Conservation (phyloP, 495 filamentous ascomycete species). For the Delitschia confertaspora region DNA sequence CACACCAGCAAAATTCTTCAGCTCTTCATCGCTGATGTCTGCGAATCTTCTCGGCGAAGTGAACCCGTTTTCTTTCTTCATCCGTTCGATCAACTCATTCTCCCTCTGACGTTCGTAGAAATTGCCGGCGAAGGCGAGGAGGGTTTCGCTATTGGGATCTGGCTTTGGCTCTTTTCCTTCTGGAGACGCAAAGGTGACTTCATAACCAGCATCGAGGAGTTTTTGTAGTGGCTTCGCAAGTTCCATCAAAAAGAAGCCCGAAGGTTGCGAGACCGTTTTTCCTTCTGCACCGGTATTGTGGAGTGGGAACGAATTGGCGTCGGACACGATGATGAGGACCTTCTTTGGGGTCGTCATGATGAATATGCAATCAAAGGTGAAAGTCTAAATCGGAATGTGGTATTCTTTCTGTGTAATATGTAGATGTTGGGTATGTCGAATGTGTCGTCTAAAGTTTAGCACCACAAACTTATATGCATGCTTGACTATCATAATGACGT, state of each 20-base stretch:
- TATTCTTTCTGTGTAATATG: too few relatives aligned
- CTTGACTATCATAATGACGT: too few relatives aligned
- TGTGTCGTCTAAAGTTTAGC: too few relatives aligned
- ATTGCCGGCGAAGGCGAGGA: constrained; percentile 36
- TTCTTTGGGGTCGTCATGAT: constrained; percentile 28
- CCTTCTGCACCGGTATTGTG: constrained; percentile 26
- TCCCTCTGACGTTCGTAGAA: constrained; percentile 39
- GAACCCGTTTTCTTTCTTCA: constrained; percentile 39
- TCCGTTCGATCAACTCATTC: constrained; percentile 34
- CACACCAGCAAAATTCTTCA: constrained; percentile 32
- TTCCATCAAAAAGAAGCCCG: constrained; percentile 42
- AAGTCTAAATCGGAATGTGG: too few relatives aligned
- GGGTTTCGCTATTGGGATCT: constrained; percentile 36
- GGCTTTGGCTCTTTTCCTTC: constrained; percentile 32
- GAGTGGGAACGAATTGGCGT: constrained; percentile 35
- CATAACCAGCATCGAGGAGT: constrained; percentile 35
- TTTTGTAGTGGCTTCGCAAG: constrained; percentile 37
- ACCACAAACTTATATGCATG: too few relatives aligned
- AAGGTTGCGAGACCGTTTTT: constrained; percentile 33
- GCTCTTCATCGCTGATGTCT: constrained; percentile 31
- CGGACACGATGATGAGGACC: constrained; percentile 39
- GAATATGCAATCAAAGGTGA: too few relatives aligned
- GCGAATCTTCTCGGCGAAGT: constrained; percentile 27
- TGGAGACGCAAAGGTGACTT: constrained; percentile 38
- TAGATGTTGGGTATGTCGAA: too few relatives aligned